These are phyloP conservation scores for Lepiota brunneoincarnata DNA, from an alignment of 768 basidiomycete species.

Conservation along the genomic window DNA sequence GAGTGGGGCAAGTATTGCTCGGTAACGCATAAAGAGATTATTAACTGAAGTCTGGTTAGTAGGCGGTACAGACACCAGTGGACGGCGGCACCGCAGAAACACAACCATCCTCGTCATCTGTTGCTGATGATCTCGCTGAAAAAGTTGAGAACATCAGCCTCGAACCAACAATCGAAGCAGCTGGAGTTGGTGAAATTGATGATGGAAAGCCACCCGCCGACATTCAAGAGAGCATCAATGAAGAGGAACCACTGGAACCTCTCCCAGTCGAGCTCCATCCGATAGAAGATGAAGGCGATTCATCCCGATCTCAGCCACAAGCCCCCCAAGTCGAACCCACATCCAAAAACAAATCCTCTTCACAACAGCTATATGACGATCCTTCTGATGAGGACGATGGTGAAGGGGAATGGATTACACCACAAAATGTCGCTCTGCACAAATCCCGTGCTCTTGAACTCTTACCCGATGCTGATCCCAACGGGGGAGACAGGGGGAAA, in stretches of 20 bases:
- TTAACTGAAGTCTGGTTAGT: slow-evolving; percentile 26
- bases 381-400: slow-evolving; percentile 78
- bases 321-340: not conserved
- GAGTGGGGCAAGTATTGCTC: slow-evolving; percentile 22
- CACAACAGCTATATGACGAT: slow-evolving; percentile 61
- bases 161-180: slow-evolving; percentile 3
- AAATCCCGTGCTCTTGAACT: slow-evolving; percentile 87
- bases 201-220: slow-evolving; percentile 5
- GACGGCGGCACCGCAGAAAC: not conserved
- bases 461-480: slow-evolving; percentile 53
- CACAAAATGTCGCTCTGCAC: slow-evolving; percentile 77
- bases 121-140: not conserved
- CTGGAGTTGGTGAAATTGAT: not conserved
- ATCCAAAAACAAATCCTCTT: slow-evolving; percentile 19
- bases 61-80: slow-evolving; percentile 17
- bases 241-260: slow-evolving; percentile 17
- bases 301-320: not conserved
- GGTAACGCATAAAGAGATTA: not conserved
- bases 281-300: slow-evolving; percentile 13
- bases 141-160: not conserved
- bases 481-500: slow-evolving; percentile 34
- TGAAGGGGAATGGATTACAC: slow-evolving; percentile 97
- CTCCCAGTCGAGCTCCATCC: slow-evolving; percentile 13
- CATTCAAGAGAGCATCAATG: slow-evolving; percentile 13
- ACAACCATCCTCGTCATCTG: not conserved